Conservation (phyloP, 23 red algal genomes). For the Agarophyton chilense region DNA sequence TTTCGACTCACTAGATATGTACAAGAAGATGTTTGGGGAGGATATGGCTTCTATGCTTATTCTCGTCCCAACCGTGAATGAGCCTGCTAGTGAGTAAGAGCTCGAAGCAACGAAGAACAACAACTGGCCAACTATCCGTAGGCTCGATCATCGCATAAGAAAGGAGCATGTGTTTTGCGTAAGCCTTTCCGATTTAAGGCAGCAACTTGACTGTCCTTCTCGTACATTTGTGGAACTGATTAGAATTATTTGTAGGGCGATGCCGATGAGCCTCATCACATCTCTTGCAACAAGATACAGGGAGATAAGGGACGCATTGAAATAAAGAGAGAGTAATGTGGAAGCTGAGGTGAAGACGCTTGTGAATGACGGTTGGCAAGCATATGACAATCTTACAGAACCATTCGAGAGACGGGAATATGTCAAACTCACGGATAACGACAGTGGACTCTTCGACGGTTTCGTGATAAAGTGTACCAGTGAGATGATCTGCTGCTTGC, state of each 20-base stretch:
- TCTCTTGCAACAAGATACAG: neutral
- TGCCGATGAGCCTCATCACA: neutral
- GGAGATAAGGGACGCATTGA: neutral
- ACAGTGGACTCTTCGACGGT: neutral
- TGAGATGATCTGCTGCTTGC: too few species aligned
- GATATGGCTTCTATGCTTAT: constrained; percentile 1
- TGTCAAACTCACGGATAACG: neutral
- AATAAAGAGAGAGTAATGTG: neutral
- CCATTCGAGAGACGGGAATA: neutral
- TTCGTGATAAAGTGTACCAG: neutral
- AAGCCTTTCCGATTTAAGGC: neutral
- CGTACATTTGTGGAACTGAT: neutral
- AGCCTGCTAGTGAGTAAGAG: neutral
- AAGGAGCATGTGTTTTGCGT: neutral
- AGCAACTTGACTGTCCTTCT: neutral
- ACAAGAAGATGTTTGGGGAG: neutral
- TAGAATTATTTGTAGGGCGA: neutral
- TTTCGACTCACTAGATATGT: neutral
- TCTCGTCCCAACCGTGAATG: neutral
- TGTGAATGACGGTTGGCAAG: neutral
- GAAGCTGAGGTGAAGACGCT: neutral
- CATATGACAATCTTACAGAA: neutral
- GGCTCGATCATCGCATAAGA: neutral
- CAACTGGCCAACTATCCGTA: neutral
- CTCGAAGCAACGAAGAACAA: neutral